Evolutionary conservation across 1,284 basidiomycete genomes (phyloP), one percentile per base, ranked within the genome.

Genomic region (Moniliophthora roreri): DNA sequence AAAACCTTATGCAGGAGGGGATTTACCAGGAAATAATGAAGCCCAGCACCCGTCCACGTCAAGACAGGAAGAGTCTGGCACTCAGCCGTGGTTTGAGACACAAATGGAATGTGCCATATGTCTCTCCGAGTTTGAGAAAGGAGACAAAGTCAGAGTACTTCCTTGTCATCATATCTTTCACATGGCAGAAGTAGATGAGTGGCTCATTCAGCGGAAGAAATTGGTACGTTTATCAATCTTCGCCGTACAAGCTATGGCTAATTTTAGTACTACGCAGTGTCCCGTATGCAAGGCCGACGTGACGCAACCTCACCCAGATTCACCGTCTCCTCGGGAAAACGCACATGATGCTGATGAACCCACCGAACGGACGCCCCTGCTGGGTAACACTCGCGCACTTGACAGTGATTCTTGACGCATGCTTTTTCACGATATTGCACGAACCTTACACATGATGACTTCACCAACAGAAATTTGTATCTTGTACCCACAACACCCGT

Each of bases 91-190:
- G 89, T 89, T 87, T 55, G 84, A 87, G 60, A 69, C 75, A 5
- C 89, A 91, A 62, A 63, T 74, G 41, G 92, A 96, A 66, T 97
- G 94, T 64, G 89, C 93, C 10, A 95, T 97, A 58, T 97, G 94
- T 67, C 78, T 97, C 58, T 89, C 82, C 58, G 84, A 88, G 59
- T 96, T 96, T 62, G 84, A 74, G 37, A 84, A 85, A 60, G 93
- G 93, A 1, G 94, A 97, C 65, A 79, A 84, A 58, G 91, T 96
- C 34, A 82, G 93, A 59, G 91, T 95, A 49, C 68, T 96, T 45
- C 94, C 94, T 0, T 97, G 94, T 64, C 87, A 91, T 50, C 94
- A 96, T 66, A 84, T 95, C 52, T 93, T 91, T 68, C 90, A 93
- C 69, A 75, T 89, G 51, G 84, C 87, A 42, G 93, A 95, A 69